Base-by-base conservation (phyloP, 2,329 filamentous ascomycete genomes). In the Penicillium concentricum region DNA sequence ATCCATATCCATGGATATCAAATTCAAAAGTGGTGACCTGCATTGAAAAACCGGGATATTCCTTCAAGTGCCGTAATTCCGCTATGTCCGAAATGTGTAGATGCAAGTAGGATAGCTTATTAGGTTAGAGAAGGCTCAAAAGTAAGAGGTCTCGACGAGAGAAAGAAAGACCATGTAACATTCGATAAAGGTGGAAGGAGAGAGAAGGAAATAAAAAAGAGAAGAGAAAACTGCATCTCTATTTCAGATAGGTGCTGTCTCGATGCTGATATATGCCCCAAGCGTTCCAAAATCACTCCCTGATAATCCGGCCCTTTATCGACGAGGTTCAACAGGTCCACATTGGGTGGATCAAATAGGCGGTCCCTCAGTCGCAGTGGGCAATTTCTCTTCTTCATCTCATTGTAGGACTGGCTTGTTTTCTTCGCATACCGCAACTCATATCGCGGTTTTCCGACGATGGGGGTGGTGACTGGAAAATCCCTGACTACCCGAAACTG, bases 201-300 rank as follows among this genome's bases (percentile, higher is more conserved):
- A 4, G 4, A 6, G 24, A 26, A 26, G 24, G 24, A 26, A 6
- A 26, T 4, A 26, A 26, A 6, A 26, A 26, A 6, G 4, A 26
- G 24, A 26, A 26, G 24, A 26, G 24, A 26, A 6, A 26, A 6
- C n/a, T n/a, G 6, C 24, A 4, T 26, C 4, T 26, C 24, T 4
- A 26, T 26, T 6, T 26, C 24, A n/a, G n/a, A n/a, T n/a, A 26
- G 24, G 24, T 26, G 24, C 63, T 78, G 15, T 51, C 52, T 15
- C 66, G 59, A 16, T 60, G 71, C 32, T 61, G 63, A 9, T 37
- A 69, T 51, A 16, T 67, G 2, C 4, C 53, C 3, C 41, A 22
- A 22, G 67, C 69, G 0, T 62, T 72, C 24, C 35, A 28, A 18
- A 57, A 58, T 6, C 70, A 72, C 46, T 61, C 68, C 22, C 34